A percentile compares a stretch with the other conserved stretches of the same genome.
These are phyloP conservation scores for Populus deltoides DNA, from an alignment of 345 rosid species.

Conservation along the genomic window DNA sequence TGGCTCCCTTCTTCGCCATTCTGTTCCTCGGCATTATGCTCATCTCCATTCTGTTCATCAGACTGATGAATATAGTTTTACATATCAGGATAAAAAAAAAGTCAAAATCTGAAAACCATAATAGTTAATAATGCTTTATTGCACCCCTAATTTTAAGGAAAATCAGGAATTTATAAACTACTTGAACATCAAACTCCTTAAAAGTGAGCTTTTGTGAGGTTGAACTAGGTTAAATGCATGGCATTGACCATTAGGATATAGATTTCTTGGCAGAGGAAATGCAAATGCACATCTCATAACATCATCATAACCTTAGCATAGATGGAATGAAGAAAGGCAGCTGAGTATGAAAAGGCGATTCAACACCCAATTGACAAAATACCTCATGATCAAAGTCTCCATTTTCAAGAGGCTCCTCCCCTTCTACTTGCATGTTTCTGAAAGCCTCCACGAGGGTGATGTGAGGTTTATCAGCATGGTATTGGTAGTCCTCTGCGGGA, in stretches of 20 bases:
- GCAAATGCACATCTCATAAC: background rate
- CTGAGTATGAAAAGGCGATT: background rate
- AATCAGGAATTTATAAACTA: background rate
- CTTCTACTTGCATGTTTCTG: constrained; percentile 80
- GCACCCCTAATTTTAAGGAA: background rate
- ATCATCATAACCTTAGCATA: background rate
- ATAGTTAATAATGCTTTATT: background rate
- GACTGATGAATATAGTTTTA: constrained; percentile 22
- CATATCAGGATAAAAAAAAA: background rate
- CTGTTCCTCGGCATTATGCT: constrained; percentile 48
- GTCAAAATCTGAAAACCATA: background rate
- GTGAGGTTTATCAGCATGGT: constrained; percentile 62
- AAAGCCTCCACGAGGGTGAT: constrained; percentile 83
- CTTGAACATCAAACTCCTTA: constrained; percentile 1
- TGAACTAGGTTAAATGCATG: background rate
- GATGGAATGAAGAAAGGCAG: background rate
- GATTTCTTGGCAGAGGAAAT: background rate
- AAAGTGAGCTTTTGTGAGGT: background rate
- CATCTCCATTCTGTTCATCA: constrained; percentile 58
- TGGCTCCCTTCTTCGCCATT: constrained; percentile 73
- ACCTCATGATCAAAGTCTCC: constrained; percentile 79
- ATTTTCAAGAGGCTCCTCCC: constrained; percentile 75
- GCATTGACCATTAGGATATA: background rate
- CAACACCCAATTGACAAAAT: constrained; percentile 12
- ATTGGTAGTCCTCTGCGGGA: constrained; percentile 60